A percentile compares a stretch with the other conserved stretches of the same genome.
Evolutionary conservation across 2,329 filamentous ascomycete species (phyloP).

Genomic region (Alternaria alternata): DNA sequence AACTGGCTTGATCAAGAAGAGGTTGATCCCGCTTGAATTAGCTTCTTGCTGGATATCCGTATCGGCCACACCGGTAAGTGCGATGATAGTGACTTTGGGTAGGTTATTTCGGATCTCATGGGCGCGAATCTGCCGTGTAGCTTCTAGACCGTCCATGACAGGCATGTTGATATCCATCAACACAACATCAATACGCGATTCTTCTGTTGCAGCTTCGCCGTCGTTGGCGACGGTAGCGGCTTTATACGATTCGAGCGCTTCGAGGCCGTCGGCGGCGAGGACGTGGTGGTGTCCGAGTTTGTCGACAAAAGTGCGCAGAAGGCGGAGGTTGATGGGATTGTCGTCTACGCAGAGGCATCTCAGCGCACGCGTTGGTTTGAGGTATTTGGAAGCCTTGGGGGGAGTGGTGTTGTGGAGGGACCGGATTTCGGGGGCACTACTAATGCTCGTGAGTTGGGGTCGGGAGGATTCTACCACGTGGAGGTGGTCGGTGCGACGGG

Average conservation of each 20-base stretch:
- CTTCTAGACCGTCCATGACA: constrained; percentile 52
- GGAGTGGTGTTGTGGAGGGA: constrained; percentile 24
- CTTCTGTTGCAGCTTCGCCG: constrained; percentile 13
- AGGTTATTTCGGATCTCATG: constrained; percentile 56
- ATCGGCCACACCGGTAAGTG: constrained; percentile 62
- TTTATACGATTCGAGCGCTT: constrained; percentile 46
- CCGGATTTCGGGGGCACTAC: constrained; percentile 44
- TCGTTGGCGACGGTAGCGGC: constrained; percentile 9
- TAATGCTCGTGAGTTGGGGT: constrained; percentile 37
- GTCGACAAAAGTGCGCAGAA: constrained; percentile 47
- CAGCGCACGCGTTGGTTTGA: constrained; percentile 28
- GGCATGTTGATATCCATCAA: constrained; percentile 52
- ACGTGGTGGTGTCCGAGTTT: constrained; percentile 45
- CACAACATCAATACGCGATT: constrained; percentile 39
- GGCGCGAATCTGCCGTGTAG: constrained; percentile 52
- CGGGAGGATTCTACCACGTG: constrained; percentile 25
- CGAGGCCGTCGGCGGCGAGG: constrained; percentile 48
- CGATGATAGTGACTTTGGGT: constrained; percentile 58
- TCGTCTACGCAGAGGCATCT: constrained; percentile 51
- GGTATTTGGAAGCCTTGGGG: constrained; percentile 28
- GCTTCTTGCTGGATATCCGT: constrained; percentile 60
- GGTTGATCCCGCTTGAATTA: constrained; percentile 61
- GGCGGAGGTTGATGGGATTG: constrained; percentile 51
- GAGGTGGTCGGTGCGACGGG: constrained; percentile 16
- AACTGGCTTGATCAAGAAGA: constrained; percentile 65